Percentiles rank a stretch among this genome's conserved stretches.
Conservation (phyloP, 2,329 filamentous ascomycete species). For the Stromatinia cepivora region DNA sequence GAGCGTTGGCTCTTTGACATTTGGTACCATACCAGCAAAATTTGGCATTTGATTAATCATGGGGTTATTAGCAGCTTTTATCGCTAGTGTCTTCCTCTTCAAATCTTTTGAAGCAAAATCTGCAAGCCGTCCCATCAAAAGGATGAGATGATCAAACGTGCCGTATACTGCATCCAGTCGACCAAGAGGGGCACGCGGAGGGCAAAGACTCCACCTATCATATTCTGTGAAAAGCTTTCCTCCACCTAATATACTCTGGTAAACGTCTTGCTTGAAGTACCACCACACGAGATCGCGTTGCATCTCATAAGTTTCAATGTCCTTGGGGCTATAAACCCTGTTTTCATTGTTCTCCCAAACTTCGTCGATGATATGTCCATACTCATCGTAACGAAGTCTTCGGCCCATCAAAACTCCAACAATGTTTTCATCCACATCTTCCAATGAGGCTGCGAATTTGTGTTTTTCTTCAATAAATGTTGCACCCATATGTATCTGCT, state of each 20-base stretch:
- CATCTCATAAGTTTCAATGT: conserved; percentile 78
- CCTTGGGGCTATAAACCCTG: conserved; percentile 46
- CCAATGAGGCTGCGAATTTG: conserved; percentile 37
- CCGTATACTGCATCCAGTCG: conserved; percentile 77
- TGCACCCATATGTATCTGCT: conserved; percentile 16
- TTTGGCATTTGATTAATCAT: conserved; percentile 34
- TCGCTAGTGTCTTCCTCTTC: conserved; percentile 70
- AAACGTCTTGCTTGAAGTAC: conserved; percentile 92
- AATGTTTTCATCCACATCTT: conserved; percentile 55
- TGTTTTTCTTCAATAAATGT: conserved; percentile 27
- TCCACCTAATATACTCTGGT: conserved; percentile 85
- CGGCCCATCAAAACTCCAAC: conserved; percentile 59
- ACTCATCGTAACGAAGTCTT: conserved; percentile 57
- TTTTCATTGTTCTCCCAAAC: conserved; percentile 20
- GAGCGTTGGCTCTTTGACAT: conserved; percentile 32
- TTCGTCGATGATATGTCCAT: conserved; percentile 48
- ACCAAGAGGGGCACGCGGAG: conserved; percentile 78
- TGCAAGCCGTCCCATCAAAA: conserved; percentile 76
- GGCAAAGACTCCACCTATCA: conserved; percentile 79
- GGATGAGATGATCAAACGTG: conserved; percentile 81
- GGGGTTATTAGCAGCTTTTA: conserved; percentile 52
- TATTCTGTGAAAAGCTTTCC: conserved; percentile 79
- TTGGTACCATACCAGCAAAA: conserved; percentile 40
- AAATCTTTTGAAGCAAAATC: conserved; percentile 79
- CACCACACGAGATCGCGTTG: conserved; percentile 91